Evolutionary conservation across 768 basidiomycete genomes (phyloP).

Genomic region (Tylopilus felleus): DNA sequence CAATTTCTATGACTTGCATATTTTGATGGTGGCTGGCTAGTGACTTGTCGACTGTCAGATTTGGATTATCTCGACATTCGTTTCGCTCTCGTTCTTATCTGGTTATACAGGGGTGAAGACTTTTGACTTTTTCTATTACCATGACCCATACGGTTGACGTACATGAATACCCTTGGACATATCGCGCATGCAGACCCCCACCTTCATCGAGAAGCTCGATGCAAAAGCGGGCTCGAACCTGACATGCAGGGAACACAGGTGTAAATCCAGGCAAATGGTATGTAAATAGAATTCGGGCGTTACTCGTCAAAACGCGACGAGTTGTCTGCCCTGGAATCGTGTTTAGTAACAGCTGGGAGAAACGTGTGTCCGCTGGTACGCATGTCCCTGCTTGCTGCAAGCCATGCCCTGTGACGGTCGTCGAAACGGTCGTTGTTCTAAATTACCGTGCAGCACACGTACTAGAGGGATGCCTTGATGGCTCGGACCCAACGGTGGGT

Average conservation of each 20-base stretch:
- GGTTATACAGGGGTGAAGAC: too few relatives aligned
- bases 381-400: not conserved
- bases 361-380: not conserved
- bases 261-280: slow-evolving; percentile 1
- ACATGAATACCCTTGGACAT: not conserved
- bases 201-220: too few relatives aligned
- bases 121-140: not conserved
- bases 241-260: not conserved
- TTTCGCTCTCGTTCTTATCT: not conserved
- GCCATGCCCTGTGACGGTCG: not conserved
- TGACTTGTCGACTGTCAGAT: slow-evolving; percentile 2
- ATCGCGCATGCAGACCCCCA: too few relatives aligned
- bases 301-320: too few relatives aligned
- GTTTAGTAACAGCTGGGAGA: not conserved
- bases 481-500: slow-evolving; percentile 21
- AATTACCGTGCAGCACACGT: slow-evolving; percentile 16
- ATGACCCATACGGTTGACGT: not conserved
- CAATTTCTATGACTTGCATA: slow-evolving; percentile 12
- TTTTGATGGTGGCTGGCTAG: not conserved
- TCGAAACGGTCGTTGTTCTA: slow-evolving; percentile 8
- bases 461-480: not conserved
- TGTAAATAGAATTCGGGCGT: not conserved
- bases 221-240: too few relatives aligned
- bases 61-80: slow-evolving; percentile 7
- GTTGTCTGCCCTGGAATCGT: slow-evolving; percentile 5